phyloP scores from a whole-genome alignment of 2,329 filamentous ascomycete genomes.

The Coniochaeta sp. region DNA sequence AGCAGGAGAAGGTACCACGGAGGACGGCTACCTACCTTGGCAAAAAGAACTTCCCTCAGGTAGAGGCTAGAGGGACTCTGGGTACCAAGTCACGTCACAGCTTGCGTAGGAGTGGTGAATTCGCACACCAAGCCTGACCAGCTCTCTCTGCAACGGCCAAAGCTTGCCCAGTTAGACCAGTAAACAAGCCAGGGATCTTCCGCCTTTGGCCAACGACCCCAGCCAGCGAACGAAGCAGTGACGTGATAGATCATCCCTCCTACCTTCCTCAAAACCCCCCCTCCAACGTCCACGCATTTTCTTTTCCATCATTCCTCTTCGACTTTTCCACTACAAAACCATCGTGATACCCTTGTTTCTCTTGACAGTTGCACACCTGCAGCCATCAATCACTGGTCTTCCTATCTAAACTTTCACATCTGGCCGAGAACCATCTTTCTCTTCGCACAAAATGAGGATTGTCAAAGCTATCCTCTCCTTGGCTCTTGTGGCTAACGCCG shows the following conservation, averaged over 20 bases:
- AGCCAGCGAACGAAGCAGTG: not conserved
- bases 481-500: constrained; percentile 63
- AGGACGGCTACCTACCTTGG: not conserved
- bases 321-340: constrained; percentile 8
- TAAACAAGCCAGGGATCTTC: constrained; percentile 1
- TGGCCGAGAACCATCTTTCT: not conserved
- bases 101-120: constrained; percentile 1
- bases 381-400: not conserved
- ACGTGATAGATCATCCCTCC: constrained; percentile 2
- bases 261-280: constrained; percentile 1
- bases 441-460: constrained; percentile 59
- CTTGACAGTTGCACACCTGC: not conserved
- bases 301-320: constrained; percentile 1
- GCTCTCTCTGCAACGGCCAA: not conserved
- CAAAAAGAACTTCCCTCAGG: not conserved
- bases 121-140: not conserved
- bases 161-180: not conserved
- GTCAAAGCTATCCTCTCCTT: constrained; percentile 62
- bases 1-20: too few species aligned
- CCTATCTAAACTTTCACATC: not conserved
- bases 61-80: too few species aligned
- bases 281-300: not conserved
- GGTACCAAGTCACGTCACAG: constrained; percentile 4
- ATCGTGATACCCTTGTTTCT: not conserved
- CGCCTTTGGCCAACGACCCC: not conserved